A percentile compares a stretch with the other conserved stretches of the same genome.
phyloP scores from a whole-genome alignment of 116 monocot species.

The Papilionanthe hybrid region DNA sequence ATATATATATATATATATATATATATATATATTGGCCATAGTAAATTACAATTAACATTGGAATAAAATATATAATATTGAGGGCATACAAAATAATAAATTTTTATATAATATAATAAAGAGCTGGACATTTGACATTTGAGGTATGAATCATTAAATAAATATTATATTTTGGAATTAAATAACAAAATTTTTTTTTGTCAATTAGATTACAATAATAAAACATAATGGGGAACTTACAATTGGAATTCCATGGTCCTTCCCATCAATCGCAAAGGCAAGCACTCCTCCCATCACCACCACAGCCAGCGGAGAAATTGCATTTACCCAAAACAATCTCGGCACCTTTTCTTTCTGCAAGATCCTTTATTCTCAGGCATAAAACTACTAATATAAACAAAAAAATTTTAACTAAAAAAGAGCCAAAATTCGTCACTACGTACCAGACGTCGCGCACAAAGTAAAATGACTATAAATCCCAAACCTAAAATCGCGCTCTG shows the following conservation, averaged over 20 bases:
- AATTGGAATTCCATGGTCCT: constrained; percentile 63
- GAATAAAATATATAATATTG: too few relatives aligned
- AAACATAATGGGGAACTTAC: constrained; percentile 19
- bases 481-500: constrained; percentile 61
- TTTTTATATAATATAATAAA: too few relatives aligned
- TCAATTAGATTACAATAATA: not conserved
- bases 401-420: not conserved
- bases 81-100: too few relatives aligned
- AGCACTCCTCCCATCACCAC: constrained; percentile 61
- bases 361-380: not conserved
- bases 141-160: not conserved
- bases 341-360: constrained; percentile 56
- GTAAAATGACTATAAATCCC: constrained; percentile 49
- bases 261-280: constrained; percentile 39
- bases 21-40: too few relatives aligned
- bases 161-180: not conserved
- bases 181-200: not conserved
- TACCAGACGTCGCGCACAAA: constrained; percentile 48
- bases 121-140: too few relatives aligned
- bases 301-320: constrained; percentile 51
- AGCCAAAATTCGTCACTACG: not conserved
- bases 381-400: not conserved
- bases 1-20: too few relatives aligned
- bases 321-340: constrained; percentile 66
- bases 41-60: too few relatives aligned